Evolutionary conservation across 2,329 filamentous ascomycete species (phyloP).

Genomic region (Chrysosporium keratinophilum): DNA sequence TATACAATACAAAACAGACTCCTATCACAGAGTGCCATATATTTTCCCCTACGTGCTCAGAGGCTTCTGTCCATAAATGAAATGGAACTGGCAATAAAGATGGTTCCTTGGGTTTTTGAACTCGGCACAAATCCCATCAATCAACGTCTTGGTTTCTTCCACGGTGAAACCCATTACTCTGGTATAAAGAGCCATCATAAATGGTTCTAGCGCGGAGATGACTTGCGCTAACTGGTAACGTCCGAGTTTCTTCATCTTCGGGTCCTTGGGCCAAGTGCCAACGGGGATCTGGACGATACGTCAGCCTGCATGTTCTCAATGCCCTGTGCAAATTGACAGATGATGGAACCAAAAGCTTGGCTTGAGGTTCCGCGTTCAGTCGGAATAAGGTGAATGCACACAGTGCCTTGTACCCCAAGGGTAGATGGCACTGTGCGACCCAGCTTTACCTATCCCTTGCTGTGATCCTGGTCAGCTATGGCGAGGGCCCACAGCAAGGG

Average conservation of each 20-base stretch:
- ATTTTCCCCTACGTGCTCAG: not conserved
- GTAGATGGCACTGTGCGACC: slow-evolving; percentile 42
- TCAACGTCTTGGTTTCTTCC: slow-evolving; percentile 23
- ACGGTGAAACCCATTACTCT: slow-evolving; percentile 10
- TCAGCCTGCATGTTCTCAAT: slow-evolving; percentile 34
- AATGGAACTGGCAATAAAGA: slow-evolving; percentile 20
- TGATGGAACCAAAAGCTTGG: not conserved
- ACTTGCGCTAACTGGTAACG: slow-evolving; percentile 14
- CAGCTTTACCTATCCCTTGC: slow-evolving; percentile 37
- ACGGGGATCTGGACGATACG: slow-evolving; percentile 13
- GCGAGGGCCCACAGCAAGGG: no score
- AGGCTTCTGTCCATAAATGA: slow-evolving; percentile 13
- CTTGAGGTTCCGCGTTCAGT: no score
- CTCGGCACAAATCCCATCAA: slow-evolving; percentile 27
- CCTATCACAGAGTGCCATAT: not conserved
- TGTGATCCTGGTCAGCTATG: slow-evolving; percentile 28
- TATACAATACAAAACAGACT: not conserved
- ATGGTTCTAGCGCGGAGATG: slow-evolving; percentile 15
- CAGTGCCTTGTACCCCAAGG: slow-evolving; percentile 4
- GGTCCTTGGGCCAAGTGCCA: slow-evolving; percentile 17
- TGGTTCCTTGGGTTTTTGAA: slow-evolving; percentile 25
- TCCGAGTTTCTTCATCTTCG: slow-evolving; percentile 14
- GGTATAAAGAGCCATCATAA: slow-evolving; percentile 18
- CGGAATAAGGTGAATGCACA: not conserved
- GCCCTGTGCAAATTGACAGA: slow-evolving; percentile 8